Evolutionary conservation across 2,329 filamentous ascomycete genomes (phyloP).

Genomic region (Fusarium sublunatum): DNA sequence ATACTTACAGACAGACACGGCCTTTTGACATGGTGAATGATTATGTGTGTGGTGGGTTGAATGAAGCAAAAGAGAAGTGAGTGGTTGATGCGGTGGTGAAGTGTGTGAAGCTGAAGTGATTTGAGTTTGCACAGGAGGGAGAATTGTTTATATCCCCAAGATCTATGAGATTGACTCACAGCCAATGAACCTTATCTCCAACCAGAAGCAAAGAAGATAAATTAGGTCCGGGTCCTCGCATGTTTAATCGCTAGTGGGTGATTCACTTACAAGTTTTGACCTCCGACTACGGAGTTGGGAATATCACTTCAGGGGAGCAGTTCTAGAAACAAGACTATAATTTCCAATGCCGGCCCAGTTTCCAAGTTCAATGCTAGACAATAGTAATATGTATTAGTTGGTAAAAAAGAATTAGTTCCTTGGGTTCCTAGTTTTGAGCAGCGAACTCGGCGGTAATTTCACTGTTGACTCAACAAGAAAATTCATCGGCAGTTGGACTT

Average conservation of each 20-base stretch:
- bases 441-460: constrained; percentile 15
- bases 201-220: constrained; percentile 5
- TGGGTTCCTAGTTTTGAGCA: not conserved
- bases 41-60: not conserved
- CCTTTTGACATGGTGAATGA: constrained; percentile 26
- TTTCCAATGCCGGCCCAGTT: not conserved
- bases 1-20: constrained; percentile 31
- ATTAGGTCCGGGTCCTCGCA: not conserved
- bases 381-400: not conserved
- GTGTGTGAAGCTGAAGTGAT: not conserved
- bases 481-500: not conserved
- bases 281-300: constrained; percentile 12
- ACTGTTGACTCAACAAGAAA: constrained; percentile 12
- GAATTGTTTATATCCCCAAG: constrained; percentile 1
- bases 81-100: too few species aligned
- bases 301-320: not conserved
- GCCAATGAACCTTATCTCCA: not conserved
- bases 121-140: not conserved
- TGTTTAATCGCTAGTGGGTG: not conserved
- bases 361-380: not conserved
- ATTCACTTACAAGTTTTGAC: constrained; percentile 23
- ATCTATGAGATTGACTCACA: constrained; percentile 5
- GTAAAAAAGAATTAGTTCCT: not conserved
- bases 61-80: not conserved
- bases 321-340: not conserved